Conservation (phyloP, 2,329 filamentous ascomycete genomes). For the Ascochyta viciae-villosae region DNA sequence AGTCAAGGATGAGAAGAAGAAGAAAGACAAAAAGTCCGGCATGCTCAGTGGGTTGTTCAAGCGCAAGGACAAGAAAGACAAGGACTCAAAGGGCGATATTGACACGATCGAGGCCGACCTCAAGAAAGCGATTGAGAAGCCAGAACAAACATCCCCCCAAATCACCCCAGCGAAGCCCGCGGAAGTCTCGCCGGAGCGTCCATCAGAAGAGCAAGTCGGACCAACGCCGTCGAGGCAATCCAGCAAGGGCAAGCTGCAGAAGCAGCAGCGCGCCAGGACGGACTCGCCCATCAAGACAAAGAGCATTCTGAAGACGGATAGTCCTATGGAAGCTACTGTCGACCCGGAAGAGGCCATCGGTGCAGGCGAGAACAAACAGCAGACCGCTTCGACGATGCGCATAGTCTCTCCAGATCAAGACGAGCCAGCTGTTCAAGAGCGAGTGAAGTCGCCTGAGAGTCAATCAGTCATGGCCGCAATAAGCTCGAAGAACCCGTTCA, state of each 20-base stretch:
- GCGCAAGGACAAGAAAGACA: constrained; percentile 67
- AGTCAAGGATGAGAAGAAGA: constrained; percentile 74
- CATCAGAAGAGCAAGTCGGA: constrained; percentile 38
- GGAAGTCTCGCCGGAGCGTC: constrained; percentile 36
- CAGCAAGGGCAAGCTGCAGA: constrained; percentile 51
- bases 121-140: constrained; percentile 42
- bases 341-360: constrained; percentile 16
- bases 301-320: constrained; percentile 42
- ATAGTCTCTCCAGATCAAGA: constrained; percentile 39
- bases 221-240: constrained; percentile 38
- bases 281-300: constrained; percentile 45
- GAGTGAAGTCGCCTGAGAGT: constrained; percentile 26
- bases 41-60: constrained; percentile 76
- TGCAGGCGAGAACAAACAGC: constrained; percentile 21
- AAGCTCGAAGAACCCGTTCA: constrained; percentile 41
- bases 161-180: constrained; percentile 42
- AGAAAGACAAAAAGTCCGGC: constrained; percentile 72
- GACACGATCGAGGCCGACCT: constrained; percentile 51
- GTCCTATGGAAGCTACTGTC: constrained; percentile 36
- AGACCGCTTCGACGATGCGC: constrained; percentile 43
- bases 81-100: constrained; percentile 43
- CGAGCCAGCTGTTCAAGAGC: constrained; percentile 26
- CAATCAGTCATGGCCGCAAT: constrained; percentile 32
- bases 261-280: constrained; percentile 39
- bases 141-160: constrained; percentile 38